Evolutionary conservation across 148 eudicot species (phyloP), one percentile per base, ranked within the genome.

Genomic region (Dysphania ambrosioides): DNA sequence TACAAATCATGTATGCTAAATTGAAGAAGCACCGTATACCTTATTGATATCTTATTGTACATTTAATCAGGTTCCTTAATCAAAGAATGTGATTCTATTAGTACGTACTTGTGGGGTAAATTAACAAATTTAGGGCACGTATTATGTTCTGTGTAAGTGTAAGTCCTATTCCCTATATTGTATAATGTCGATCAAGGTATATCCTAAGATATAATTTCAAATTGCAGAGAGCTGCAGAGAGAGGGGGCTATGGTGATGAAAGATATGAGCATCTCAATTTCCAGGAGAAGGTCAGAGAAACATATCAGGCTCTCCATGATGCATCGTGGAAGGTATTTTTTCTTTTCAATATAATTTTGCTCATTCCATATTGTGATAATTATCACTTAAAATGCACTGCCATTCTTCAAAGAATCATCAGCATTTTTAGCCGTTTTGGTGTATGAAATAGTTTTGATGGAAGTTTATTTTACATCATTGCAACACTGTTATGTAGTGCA

Each of bases 161-260:
- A 63, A 30, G 6, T 64, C 42, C 0, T 29, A 5, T 34, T 34
- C 35, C 24, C 9, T 26, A 35, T 19, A 34, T 64, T 2, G 32
- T 30, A 29, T 18, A 15, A 64, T 0, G 3, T 26, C 10, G 71
- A 10, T 24, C 18, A 67, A 26, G 19, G 26, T 35, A 64, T 32
- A 31, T 34, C 68, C 42, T 59, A 59, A 27, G 10, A 8, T 42
- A 21, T 72, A 26, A 30, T 72, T 26, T 49, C 21, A 36, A 56
- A 81, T 32, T 65, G 58, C 82, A 95, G 99, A 87, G 89, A 90
- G 99, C 99, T 81, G 92, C 97, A 18, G 97, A 92, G 82, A 86
- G 99, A 82, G 97, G 99, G 71, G 99, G 97, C 30, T 95, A 92
- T 79, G 97, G 99, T 68, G 91, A 79, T n/a, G 99, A 95, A 83